Evolutionary conservation across 257 asterid species (phyloP), one percentile per base, ranked within the genome.

Genomic region (Rhazya stricta): DNA sequence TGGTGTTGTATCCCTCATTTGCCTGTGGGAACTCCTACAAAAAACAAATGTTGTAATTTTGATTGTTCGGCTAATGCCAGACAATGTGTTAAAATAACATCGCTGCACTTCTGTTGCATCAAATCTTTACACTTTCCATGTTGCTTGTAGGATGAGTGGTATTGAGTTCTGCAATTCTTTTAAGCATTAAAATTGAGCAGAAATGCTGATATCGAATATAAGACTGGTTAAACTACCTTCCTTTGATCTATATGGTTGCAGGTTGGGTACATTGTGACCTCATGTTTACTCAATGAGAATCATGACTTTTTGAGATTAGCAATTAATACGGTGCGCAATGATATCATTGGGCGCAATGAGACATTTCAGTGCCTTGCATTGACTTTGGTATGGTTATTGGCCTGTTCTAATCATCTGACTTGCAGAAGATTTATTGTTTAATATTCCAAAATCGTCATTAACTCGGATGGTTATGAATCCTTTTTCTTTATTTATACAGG

Each of bases 281-380:
- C 99, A 70, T 89, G 90, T 79, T 89, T 96, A 83, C 96, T 96
- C 84, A 96, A 96, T 30, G 99, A 96, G 91, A 91, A 96, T 85
- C 99, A 96, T 76, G 98, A 93, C 85, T 96, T 96, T 78, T 79
- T 96, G 80, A 91, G 99, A 84, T 80, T 96, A 76, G 99, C 99
- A 80, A 96, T 96, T 82, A 96, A 96, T 85, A 80, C 97, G 4
- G 97, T 96, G 69, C 96, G 98, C 80, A 96, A 93, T 81, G 99
- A 96, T 81, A 96, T 96, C 81, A 90, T 96, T 70, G 99, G 99
- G 43, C 96, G 98, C 74, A 96, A 96, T 74, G 99, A 96, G 85
- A 96, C 99, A 75, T 96, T 91, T 82, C 99, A 96, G 83, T 96
- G 99, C 79, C 96, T 96, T 50, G 98, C 99, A n/a, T 79, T 96